phyloP scores from a whole-genome alignment of 2,329 filamentous ascomycete species.

The Boeremia exigua region DNA sequence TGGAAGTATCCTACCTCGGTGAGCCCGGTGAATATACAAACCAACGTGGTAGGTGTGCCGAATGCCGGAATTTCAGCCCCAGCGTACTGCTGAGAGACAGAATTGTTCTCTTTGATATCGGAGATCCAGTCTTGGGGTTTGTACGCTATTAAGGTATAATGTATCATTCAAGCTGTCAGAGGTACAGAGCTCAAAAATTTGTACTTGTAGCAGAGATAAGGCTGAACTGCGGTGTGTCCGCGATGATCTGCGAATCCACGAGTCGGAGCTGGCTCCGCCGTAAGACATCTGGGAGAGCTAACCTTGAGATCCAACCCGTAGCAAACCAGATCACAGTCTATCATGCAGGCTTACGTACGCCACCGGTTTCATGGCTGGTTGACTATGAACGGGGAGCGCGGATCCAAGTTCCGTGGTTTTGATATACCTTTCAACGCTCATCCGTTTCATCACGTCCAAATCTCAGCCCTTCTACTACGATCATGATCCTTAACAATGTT shows the following conservation, averaged over 20 bases:
- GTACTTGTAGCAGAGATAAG: not conserved
- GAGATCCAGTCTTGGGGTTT: no score
- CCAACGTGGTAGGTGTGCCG: slow-evolving; percentile 2
- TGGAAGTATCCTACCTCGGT: not conserved
- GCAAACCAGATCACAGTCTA: not conserved
- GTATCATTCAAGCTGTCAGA: no score
- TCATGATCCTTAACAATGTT: not conserved
- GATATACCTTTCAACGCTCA: not conserved
- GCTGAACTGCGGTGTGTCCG: not conserved
- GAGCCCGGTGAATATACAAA: not conserved
- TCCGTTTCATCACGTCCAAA: not conserved
- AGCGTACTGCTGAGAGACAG: no score
- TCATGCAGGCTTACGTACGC: not conserved
- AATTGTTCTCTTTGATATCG: no score
- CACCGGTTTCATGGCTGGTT: not conserved
- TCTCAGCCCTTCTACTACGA: not conserved
- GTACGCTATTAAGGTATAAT: no score
- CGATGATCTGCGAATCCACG: not conserved
- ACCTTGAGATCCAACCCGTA: not conserved
- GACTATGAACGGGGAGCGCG: not conserved
- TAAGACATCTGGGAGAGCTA: not conserved
- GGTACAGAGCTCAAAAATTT: no score
- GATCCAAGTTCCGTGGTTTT: not conserved
- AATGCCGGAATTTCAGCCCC: not conserved
- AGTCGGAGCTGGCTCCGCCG: not conserved